Base-by-base conservation (phyloP, 495 filamentous ascomycete genomes). In the Xylaria intraflava region DNA sequence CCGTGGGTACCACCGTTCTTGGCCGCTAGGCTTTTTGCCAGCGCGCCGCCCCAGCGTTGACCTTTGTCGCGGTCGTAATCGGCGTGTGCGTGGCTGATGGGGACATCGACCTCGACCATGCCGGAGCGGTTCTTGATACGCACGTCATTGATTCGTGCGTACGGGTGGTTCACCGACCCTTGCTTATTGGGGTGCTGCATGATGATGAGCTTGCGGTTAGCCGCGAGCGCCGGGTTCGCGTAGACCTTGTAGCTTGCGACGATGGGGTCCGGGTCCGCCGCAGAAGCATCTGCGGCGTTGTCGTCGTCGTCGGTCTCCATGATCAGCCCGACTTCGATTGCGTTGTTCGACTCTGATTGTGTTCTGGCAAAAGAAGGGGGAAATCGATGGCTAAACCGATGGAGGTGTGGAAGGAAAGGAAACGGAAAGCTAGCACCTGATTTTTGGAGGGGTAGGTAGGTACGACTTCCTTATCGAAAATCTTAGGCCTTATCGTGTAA, bases 31-130 rank as follows among this genome's bases (percentile, higher is more conserved):
- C 66, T 68, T 58, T 70, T 70, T 24, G 66, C 57, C 19, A 78
- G 62, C 1, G 67, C 66, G 12, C 64, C 55, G 23, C 75, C 75
- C 72, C 71, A 76, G 12, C 62, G 66, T 36, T 75, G 56, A 31
- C 75, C 75, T 65, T 78, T 78, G 51, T 59, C 61, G 38, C 67
- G 62, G 65, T 78, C 72, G 65, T 78, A 78, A 44, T 61, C 66
- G n/a, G 58, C 57, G 36, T 58, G 55, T 26, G 53, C 48, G 39
- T 68, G 69, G 58, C 66, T 61, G 48, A 74, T 48, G 22, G 74
- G 74, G 43, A 72, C 65, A 65, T 78, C 75, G 35, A 78, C 66
- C 59, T 78, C 75, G 60, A 72, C 49, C 64, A 77, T 73, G 63
- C 74, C 75, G 0, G 68, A 64, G 26, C 58, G 41, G 51, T 63